phyloP scores from a whole-genome alignment of 1,139 yeast genomes.

The Eremothecium sinecaudum region DNA sequence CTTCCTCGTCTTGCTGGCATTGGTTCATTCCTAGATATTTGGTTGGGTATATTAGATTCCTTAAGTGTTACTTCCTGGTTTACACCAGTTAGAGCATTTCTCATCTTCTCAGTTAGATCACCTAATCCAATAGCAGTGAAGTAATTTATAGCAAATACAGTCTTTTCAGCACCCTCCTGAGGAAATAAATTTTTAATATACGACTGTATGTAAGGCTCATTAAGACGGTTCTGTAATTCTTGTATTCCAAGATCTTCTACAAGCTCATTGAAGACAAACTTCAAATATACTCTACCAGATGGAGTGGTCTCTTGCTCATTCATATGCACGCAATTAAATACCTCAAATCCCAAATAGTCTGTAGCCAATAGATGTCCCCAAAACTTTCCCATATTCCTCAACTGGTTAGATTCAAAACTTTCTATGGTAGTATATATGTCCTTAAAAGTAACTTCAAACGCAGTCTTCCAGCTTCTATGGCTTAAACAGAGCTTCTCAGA shows the following conservation, averaged over 20 bases:
- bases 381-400: slow-evolving; percentile 73
- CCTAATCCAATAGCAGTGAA: slow-evolving; percentile 93
- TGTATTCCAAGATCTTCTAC: slow-evolving; percentile 65
- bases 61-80: too few relatives aligned
- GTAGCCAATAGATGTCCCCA: slow-evolving; percentile 80
- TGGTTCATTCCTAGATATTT: too few relatives aligned
- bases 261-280: slow-evolving; percentile 72
- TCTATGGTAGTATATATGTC: slow-evolving; percentile 52
- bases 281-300: slow-evolving; percentile 71
- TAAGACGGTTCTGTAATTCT: slow-evolving; percentile 40
- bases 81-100: slow-evolving; percentile 43
- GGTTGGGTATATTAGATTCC: too few relatives aligned
- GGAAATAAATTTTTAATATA: slow-evolving; percentile 41
- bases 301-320: slow-evolving; percentile 70
- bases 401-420: slow-evolving; percentile 59
- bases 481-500: slow-evolving; percentile 56
- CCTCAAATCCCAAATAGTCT: slow-evolving; percentile 60
- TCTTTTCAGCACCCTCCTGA: slow-evolving; percentile 42
- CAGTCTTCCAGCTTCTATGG: slow-evolving; percentile 45
- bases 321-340: slow-evolving; percentile 42
- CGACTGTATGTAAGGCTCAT: slow-evolving; percentile 42
- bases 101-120: slow-evolving; percentile 69
- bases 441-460: slow-evolving; percentile 46
- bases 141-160: slow-evolving; percentile 75
- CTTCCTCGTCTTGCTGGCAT: too few relatives aligned